Evolutionary conservation across 139 green algal species (phyloP).

Genomic region (Chlorella sorokiniana): DNA sequence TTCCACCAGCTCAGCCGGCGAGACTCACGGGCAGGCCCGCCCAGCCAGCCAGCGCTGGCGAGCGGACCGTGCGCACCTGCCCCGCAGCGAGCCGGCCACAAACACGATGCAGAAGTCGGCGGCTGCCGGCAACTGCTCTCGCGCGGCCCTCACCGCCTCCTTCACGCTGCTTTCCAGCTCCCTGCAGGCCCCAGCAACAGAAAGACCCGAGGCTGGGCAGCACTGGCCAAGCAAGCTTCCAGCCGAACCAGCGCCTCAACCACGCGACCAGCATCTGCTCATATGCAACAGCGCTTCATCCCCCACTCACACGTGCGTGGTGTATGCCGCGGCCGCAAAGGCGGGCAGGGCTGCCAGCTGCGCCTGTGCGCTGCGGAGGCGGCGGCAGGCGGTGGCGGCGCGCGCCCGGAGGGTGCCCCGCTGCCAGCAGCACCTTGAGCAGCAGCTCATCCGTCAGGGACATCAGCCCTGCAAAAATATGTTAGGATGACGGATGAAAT

Average conservation of each 20-base stretch:
- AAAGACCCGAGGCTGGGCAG: not conserved
- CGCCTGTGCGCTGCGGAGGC: not conserved
- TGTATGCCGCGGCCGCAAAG: not conserved
- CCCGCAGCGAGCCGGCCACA: not conserved
- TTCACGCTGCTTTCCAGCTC: not conserved
- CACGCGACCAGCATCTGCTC: not conserved
- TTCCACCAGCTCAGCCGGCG: too few species aligned
- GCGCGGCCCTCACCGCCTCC: not conserved
- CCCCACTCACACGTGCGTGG: not conserved
- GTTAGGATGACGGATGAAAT: too few species aligned
- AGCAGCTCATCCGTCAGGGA: constrained; percentile 25
- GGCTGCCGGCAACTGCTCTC: not conserved
- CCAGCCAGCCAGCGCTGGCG: too few species aligned
- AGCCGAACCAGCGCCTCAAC: too few species aligned
- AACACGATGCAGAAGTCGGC: constrained; percentile 21
- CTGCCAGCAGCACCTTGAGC: not conserved
- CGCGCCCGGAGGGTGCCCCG: not conserved
- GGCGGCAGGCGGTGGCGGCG: not conserved
- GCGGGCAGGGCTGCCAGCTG: constrained; percentile 1
- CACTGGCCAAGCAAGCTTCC: not conserved
- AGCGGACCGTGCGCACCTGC: not conserved
- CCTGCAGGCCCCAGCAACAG: not conserved
- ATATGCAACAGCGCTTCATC: too few species aligned
- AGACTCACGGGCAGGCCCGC: too few species aligned
- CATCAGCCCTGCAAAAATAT: constrained; percentile 5